These are phyloP conservation scores for Lodderomyces oxycetoniae DNA, from an alignment of 1,139 yeast genomes.

Conservation along the genomic window DNA sequence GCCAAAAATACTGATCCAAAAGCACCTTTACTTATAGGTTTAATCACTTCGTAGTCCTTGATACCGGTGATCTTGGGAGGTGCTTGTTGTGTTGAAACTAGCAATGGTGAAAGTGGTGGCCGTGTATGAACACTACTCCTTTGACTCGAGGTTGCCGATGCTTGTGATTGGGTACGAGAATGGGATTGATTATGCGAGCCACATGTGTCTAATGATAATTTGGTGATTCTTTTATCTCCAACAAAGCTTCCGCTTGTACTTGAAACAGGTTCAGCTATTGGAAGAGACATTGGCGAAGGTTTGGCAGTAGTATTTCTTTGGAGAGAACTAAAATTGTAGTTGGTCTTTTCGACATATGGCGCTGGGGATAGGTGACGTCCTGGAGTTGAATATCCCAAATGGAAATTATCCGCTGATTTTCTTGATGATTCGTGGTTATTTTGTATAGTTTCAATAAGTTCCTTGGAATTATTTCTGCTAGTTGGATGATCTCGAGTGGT, in stretches of 20 bases:
- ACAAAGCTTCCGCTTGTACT: neutral
- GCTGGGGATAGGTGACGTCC: slow-evolving; percentile 54
- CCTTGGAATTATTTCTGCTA: slow-evolving; percentile 17
- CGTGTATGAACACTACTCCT: slow-evolving; percentile 23
- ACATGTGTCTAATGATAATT: slow-evolving; percentile 13
- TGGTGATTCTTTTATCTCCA: slow-evolving; percentile 13
- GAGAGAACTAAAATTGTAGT: slow-evolving; percentile 52
- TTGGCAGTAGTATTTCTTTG: slow-evolving; percentile 38
- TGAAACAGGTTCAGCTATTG: slow-evolving; percentile 8
- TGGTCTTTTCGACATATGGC: slow-evolving; percentile 42
- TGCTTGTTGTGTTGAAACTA: slow-evolving; percentile 58
- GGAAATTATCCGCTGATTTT: slow-evolving; percentile 18
- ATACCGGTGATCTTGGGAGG: slow-evolving; percentile 65
- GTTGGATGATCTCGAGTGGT: slow-evolving; percentile 10
- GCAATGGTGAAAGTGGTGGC: slow-evolving; percentile 77
- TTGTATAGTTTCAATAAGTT: slow-evolving; percentile 25
- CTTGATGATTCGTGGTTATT: slow-evolving; percentile 26
- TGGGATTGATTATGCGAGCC: slow-evolving; percentile 4
- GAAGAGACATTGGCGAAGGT: slow-evolving; percentile 14
- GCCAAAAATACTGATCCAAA: slow-evolving; percentile 94
- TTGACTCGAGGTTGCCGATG: slow-evolving; percentile 9
- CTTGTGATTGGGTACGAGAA: slow-evolving; percentile 5
- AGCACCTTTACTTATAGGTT: slow-evolving; percentile 96
- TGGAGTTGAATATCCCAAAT: slow-evolving; percentile 44
- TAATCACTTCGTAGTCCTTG: slow-evolving; percentile 82